Conservation (phyloP, 306 rosid genomes). For the Pyrus communis region DNA sequence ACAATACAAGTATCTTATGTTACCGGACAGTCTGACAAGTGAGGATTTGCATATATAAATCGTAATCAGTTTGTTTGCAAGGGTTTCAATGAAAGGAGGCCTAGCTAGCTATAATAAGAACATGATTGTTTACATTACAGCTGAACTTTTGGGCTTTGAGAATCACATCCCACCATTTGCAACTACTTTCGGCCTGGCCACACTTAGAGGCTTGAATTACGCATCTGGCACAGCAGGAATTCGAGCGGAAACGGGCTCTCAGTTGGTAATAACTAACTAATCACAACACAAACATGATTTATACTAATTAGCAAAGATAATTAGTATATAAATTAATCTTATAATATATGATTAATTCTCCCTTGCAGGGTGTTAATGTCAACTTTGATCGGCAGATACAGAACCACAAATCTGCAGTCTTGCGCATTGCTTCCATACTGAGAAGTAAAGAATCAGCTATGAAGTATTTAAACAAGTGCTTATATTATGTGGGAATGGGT, state of each 20-base stretch:
- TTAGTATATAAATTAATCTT: not conserved
- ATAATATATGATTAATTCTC: not conserved
- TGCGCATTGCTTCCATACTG: constrained; percentile 9
- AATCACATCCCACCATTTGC: constrained; percentile 44
- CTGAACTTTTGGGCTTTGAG: constrained; percentile 53
- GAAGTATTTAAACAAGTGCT: constrained; percentile 36
- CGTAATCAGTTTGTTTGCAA: no score
- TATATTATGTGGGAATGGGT: constrained; percentile 51
- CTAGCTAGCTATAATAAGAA: no score
- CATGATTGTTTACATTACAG: constrained; percentile 27
- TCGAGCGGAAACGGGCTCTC: constrained; percentile 30
- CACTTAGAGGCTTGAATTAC: constrained; percentile 52
- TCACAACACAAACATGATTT: not conserved
- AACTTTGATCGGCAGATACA: constrained; percentile 27
- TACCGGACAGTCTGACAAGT: no score
- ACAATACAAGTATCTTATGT: not conserved
- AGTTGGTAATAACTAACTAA: constrained; percentile 2
- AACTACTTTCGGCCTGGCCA: constrained; percentile 7
- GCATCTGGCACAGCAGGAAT: constrained; percentile 73
- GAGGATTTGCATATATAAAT: no score
- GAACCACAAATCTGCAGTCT: constrained; percentile 28
- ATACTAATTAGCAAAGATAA: no score
- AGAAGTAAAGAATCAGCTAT: not conserved
- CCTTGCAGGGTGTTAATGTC: constrained; percentile 39
- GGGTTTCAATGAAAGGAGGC: no score